A percentile compares a stretch with the other conserved stretches of the same genome.
Evolutionary conservation across 208 protist species (phyloP).

Genomic region (Acanthamoeba rhysodes): DNA sequence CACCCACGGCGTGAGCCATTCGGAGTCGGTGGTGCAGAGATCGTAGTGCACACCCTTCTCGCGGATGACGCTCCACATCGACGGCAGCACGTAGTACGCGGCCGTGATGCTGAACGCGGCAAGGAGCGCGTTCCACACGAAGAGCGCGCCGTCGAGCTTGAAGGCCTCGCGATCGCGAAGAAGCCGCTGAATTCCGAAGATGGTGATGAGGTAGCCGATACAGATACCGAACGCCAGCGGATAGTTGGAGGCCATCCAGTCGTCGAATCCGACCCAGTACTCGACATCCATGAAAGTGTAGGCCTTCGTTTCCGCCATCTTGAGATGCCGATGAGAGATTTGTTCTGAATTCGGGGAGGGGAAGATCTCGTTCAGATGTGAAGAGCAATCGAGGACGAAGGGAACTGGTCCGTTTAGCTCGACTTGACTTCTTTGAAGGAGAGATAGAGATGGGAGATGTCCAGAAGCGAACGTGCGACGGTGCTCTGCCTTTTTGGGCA

Average conservation of each 20-base stretch:
- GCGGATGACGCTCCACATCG: background rate
- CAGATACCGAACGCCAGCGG: background rate
- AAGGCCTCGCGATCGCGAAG: constrained; percentile 8
- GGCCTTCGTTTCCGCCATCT: background rate
- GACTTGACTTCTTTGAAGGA: too few relatives aligned
- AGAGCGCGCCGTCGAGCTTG: constrained; percentile 23
- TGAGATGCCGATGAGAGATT: background rate
- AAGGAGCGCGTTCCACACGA: constrained; percentile 56
- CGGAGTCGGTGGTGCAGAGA: constrained; percentile 25
- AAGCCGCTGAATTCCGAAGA: constrained; percentile 20
- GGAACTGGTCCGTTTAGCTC: too few relatives aligned
- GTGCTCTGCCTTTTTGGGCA: too few relatives aligned
- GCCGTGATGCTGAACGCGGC: constrained; percentile 51
- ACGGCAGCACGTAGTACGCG: background rate
- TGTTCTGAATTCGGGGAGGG: too few relatives aligned
- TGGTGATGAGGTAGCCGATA: constrained; percentile 25
- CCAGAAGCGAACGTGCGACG: too few relatives aligned
- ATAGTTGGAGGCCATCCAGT: constrained; percentile 21
- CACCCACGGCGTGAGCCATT: constrained; percentile 9
- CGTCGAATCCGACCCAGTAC: background rate
- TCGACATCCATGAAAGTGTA: background rate
- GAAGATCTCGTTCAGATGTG: too few relatives aligned
- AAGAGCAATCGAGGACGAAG: too few relatives aligned
- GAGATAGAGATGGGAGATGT: too few relatives aligned
- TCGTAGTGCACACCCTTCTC: background rate